These are phyloP conservation scores for Paraphoma sp. DNA, from an alignment of 2,329 filamentous ascomycete genomes.

Conservation along the genomic window DNA sequence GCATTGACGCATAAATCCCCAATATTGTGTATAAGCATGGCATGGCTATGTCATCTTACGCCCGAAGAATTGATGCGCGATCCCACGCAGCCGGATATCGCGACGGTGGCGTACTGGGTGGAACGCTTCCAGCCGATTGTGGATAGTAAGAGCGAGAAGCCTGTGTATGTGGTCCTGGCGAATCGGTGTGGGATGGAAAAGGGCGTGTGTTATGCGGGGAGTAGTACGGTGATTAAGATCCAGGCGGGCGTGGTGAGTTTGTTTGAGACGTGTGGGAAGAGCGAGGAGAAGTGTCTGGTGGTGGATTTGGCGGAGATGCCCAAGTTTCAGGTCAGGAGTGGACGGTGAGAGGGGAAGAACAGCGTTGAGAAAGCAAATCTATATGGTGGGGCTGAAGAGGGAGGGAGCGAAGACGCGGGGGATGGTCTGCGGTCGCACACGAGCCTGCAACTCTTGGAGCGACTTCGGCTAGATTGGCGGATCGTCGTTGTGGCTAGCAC, in stretches of 20 bases:
- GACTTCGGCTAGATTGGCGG: too few relatives aligned
- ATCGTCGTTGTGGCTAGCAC: too few relatives aligned
- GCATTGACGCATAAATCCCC: conserved; percentile 63
- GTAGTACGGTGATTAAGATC: conserved; percentile 73
- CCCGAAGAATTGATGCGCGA: conserved; percentile 58
- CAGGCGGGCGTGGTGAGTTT: conserved; percentile 69
- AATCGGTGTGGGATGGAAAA: conserved; percentile 74
- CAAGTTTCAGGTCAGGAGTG: conserved; percentile 44
- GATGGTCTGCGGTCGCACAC: too few relatives aligned
- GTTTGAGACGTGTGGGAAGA: conserved; percentile 74
- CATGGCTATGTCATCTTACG: conserved; percentile 70
- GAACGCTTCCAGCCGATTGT: conserved; percentile 69
- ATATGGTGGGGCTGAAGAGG: not conserved
- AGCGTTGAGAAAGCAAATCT: not conserved
- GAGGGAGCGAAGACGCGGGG: too few relatives aligned
- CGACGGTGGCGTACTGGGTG: conserved; percentile 79
- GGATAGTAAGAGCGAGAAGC: conserved; percentile 44
- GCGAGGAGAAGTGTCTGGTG: conserved; percentile 70
- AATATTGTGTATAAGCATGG: conserved; percentile 76
- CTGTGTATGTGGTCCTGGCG: conserved; percentile 72
- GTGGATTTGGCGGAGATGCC: conserved; percentile 64
- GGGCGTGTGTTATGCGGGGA: conserved; percentile 74
- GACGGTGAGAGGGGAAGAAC: conserved; percentile 12
- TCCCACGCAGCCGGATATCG: conserved; percentile 67
- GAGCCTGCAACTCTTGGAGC: too few relatives aligned